Evolutionary conservation across 2,329 filamentous ascomycete species (phyloP), one percentile per base, ranked within the genome.

Genomic region (Didymella exigua): DNA sequence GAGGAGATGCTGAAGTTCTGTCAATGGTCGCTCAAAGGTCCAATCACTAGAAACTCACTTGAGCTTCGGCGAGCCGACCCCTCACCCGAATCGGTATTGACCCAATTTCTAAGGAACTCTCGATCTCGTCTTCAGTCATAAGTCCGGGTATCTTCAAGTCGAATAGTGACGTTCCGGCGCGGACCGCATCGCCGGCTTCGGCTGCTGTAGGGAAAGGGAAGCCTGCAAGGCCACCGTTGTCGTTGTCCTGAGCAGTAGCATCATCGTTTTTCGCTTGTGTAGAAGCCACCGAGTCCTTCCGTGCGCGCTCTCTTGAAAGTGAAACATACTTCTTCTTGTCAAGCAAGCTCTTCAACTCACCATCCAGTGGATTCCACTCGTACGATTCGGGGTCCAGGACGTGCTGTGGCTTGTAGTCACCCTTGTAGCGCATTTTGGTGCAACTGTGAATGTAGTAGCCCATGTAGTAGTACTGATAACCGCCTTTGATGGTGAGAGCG

Each of bases 351-450:
- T 86, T 69, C 1, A 84, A 68, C 3, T 79, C 75, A 30, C 79
- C 75, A 60, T 86, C 82, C 4, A 91, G 70, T 0, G 78, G 76
- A 59, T 87, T 79, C 88, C 89, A 91, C 8, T 75, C 70, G 59
- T 87, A 78, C 0, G 81, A 82, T 58, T 86, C 84, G 0, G 89
- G 88, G 60, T 93, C 88, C 10, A 93, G 80, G 10, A 95, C 82
- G 66, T 87, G 84, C 68, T 91, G 89, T 1, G 89, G 90, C 10
- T 81, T 79, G 71, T 90, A 95, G 68, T 92, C 88, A 54, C 87
- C 88, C 78, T 95, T 95, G 78, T 95, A 95, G 63, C 82, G 81
- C 90, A 95, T 93, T 78, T 95, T 95, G 48, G 84, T 81, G 66
- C 90, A 93, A 49, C 78, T 86, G 71, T 93, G 89, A 55, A 95